Percentiles rank a stretch among this genome's conserved stretches.
phyloP scores from a whole-genome alignment of 2,329 filamentous ascomycete genomes.

The Aspergillus sp. region DNA sequence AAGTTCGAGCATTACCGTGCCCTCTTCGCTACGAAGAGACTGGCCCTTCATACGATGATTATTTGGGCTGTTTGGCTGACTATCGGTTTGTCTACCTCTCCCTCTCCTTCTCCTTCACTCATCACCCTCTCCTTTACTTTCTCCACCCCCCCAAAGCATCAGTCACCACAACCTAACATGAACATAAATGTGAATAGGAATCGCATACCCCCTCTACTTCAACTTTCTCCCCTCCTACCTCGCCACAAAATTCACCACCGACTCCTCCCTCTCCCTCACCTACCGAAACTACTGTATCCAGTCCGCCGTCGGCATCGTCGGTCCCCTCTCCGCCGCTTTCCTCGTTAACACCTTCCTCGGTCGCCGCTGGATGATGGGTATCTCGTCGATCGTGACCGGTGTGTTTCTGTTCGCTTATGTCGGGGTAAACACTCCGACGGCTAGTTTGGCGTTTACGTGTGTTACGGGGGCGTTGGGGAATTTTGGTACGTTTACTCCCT shows the following conservation, averaged over 20 bases:
- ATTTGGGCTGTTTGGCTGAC: slow-evolving; percentile 47
- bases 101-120: background rate
- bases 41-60: slow-evolving; percentile 32
- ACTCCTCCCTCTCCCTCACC: slow-evolving; percentile 20
- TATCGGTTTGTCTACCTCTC: slow-evolving; percentile 25
- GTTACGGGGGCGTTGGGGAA: slow-evolving; percentile 50
- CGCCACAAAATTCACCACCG: slow-evolving; percentile 35
- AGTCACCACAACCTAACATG: too few relatives aligned
- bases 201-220: slow-evolving; percentile 50
- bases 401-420: slow-evolving; percentile 51
- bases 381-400: slow-evolving; percentile 46
- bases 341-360: slow-evolving; percentile 44
- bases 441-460: slow-evolving; percentile 34
- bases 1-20: slow-evolving; percentile 25
- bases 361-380: slow-evolving; percentile 47
- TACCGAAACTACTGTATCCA: slow-evolving; percentile 29
- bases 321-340: slow-evolving; percentile 45
- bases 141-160: too few relatives aligned
- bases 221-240: slow-evolving; percentile 50
- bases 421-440: slow-evolving; percentile 37
- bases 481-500: slow-evolving; percentile 17
- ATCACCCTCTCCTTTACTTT: background rate
- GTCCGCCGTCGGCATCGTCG: slow-evolving; percentile 41
- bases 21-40: slow-evolving; percentile 26
- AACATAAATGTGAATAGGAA: slow-evolving; percentile 23